These are phyloP conservation scores for Trichosanthes cucumerina DNA, from an alignment of 306 rosid species.

Conservation along the genomic window DNA sequence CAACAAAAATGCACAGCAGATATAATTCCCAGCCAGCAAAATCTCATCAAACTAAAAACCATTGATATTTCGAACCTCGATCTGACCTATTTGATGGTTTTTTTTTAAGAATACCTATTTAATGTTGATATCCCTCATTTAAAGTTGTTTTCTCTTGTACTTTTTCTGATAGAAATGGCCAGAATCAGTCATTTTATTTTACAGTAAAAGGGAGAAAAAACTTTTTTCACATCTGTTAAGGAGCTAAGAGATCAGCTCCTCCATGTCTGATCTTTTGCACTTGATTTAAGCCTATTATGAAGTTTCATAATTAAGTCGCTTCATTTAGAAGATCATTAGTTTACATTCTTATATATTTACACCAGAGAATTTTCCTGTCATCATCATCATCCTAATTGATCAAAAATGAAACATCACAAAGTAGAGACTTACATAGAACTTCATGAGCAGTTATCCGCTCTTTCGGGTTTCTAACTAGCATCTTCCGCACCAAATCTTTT, in stretches of 20 bases:
- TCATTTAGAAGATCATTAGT: neutral
- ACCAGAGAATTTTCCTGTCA: neutral
- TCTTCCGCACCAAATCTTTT: slow-evolving; percentile 61
- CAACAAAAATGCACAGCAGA: neutral
- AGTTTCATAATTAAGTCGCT: neutral
- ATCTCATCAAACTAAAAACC: neutral
- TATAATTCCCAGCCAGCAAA: neutral
- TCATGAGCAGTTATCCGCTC: slow-evolving; percentile 60
- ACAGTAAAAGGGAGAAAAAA: neutral
- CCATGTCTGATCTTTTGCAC: neutral
- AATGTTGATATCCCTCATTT: neutral
- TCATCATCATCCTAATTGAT: neutral
- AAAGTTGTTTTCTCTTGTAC: neutral
- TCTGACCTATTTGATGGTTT: neutral
- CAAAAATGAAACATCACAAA: neutral
- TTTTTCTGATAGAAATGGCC: neutral
- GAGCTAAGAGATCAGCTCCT: neutral
- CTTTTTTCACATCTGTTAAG: neutral
- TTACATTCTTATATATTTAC: neutral
- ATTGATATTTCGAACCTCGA: neutral
- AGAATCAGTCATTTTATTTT: neutral
- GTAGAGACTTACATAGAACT: slow-evolving; percentile 52
- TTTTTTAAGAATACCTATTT: neutral
- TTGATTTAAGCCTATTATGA: neutral
- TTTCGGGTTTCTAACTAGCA: slow-evolving; percentile 72